Percentiles rank a stretch among this genome's conserved stretches.
These are phyloP conservation scores for Remersonia thermophila DNA, from an alignment of 2,329 filamentous ascomycete species.

Conservation along the genomic window DNA sequence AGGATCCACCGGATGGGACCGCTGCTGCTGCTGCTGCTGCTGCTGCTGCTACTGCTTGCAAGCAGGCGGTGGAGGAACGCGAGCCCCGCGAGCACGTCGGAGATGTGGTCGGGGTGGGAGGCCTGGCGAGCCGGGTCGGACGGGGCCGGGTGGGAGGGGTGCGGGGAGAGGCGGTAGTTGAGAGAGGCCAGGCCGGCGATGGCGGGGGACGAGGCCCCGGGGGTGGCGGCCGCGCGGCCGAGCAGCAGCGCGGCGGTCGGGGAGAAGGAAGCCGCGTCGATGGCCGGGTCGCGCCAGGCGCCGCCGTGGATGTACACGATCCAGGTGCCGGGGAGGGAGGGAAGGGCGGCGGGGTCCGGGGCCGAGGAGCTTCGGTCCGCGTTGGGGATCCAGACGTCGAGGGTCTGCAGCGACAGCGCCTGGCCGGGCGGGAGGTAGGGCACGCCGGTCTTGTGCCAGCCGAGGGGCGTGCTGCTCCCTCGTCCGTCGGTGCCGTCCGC, in stretches of 20 bases:
- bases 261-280: slow-evolving; percentile 33
- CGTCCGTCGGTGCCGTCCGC: neutral
- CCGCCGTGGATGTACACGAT: slow-evolving; percentile 47
- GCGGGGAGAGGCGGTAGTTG: slow-evolving; percentile 50
- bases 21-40: neutral
- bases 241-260: slow-evolving; percentile 33
- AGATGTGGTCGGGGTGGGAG: slow-evolving; percentile 47
- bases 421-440: slow-evolving; percentile 5
- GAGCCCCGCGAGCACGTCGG: slow-evolving; percentile 42
- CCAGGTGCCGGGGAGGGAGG: slow-evolving; percentile 5
- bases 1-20: slow-evolving; percentile 36
- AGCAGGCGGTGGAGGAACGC: slow-evolving; percentile 33
- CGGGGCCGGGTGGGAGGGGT: slow-evolving; percentile 35
- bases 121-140: slow-evolving; percentile 31
- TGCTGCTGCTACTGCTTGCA: neutral
- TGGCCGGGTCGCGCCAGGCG: slow-evolving; percentile 48
- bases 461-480: slow-evolving; percentile 5
- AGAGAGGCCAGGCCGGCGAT: slow-evolving; percentile 52
- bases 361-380: neutral
- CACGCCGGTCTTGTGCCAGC: slow-evolving; percentile 11
- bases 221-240: slow-evolving; percentile 15
- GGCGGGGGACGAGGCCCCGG: slow-evolving; percentile 16
- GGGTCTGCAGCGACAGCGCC: slow-evolving; percentile 12
- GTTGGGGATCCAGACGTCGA: slow-evolving; percentile 15
- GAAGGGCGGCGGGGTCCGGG: slow-evolving; percentile 4